phyloP scores from a whole-genome alignment of 116 monocot genomes.

The Zostera marina region DNA sequence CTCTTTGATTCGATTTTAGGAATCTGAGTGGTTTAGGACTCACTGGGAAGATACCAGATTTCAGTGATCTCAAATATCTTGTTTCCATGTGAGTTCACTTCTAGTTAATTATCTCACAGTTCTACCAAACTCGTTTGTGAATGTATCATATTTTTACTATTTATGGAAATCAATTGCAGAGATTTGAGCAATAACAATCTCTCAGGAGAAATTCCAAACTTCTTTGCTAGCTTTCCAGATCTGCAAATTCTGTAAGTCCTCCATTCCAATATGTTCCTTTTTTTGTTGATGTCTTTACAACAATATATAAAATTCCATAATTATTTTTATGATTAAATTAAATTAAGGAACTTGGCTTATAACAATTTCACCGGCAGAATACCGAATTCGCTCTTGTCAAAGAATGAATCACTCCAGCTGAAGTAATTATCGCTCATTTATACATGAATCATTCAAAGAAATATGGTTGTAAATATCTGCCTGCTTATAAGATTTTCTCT shows the following conservation, averaged over 20 bases:
- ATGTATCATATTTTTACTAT: not conserved
- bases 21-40: slow-evolving; percentile 11
- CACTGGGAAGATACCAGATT: slow-evolving; percentile 10
- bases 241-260: slow-evolving; percentile 4
- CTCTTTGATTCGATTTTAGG: not conserved
- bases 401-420: not conserved
- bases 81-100: slow-evolving; percentile 6
- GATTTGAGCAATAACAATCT: slow-evolving; percentile 14
- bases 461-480: not conserved
- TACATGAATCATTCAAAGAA: not conserved
- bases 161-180: slow-evolving; percentile 1
- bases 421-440: not conserved
- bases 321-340: not conserved
- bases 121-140: not conserved
- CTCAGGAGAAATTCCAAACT: slow-evolving; percentile 2
- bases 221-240: slow-evolving; percentile 6
- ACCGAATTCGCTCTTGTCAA: not conserved
- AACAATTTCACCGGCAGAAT: not conserved
- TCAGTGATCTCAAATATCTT: slow-evolving; percentile 7
- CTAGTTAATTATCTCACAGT: not conserved
- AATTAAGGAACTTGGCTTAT: not conserved
- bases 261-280: not conserved
- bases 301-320: not conserved
- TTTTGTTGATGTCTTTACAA: not conserved
- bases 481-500: not conserved